Percentiles rank a stretch among this genome's conserved stretches.
Evolutionary conservation across 371 early-diverging fungal species (phyloP).

Genomic region (Blastocladiella emersonii): DNA sequence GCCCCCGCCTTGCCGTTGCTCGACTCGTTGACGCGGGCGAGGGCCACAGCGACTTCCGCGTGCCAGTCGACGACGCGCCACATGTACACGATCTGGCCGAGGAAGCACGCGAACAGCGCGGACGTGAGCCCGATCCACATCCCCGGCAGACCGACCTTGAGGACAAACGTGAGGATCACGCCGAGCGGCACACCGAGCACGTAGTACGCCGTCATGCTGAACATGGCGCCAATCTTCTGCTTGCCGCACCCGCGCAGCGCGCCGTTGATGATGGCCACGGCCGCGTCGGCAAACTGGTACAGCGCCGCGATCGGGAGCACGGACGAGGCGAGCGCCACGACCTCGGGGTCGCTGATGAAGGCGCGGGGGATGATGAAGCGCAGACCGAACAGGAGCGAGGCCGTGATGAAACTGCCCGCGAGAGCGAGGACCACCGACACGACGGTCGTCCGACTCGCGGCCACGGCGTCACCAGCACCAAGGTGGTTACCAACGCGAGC

Average conservation of each 20-base stretch:
- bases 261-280: conserved; percentile 51
- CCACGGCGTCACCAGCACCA: conserved; percentile 28
- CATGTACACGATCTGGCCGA: not conserved
- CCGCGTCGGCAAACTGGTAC: conserved; percentile 56
- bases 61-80: not conserved
- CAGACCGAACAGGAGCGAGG: conserved; percentile 20
- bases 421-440: conserved; percentile 35
- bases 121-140: conserved; percentile 49
- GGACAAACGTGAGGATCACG: conserved; percentile 25
- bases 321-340: conserved; percentile 46
- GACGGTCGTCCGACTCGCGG: conserved; percentile 30
- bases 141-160: conserved; percentile 37
- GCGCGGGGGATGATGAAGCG: conserved; percentile 25
- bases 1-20: too few relatives aligned
- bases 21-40: not conserved
- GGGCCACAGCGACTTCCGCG: not conserved
- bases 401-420: conserved; percentile 24
- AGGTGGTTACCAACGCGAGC: conserved; percentile 67
- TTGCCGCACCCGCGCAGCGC: conserved; percentile 56
- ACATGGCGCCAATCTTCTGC: conserved; percentile 49
- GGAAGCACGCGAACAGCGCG: conserved; percentile 27
- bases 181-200: conserved; percentile 55
- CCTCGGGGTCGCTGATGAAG: conserved; percentile 51
- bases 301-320: conserved; percentile 62
- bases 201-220: conserved; percentile 50